Evolutionary conservation across 495 filamentous ascomycete species (phyloP).

Genomic region (Aspergillus saccharolyticus): DNA sequence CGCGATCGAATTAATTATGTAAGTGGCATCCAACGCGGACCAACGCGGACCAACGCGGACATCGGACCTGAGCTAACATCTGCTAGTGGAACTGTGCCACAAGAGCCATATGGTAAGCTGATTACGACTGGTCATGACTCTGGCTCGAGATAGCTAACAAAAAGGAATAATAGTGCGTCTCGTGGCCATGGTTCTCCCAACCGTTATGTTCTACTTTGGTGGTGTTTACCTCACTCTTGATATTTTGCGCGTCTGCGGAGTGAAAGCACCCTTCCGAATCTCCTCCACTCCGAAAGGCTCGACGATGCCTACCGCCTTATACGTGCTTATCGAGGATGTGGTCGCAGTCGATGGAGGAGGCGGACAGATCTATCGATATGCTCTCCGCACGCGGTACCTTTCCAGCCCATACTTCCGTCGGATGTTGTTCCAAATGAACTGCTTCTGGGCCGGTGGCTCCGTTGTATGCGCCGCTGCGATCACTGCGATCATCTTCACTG

Average conservation of each 20-base stretch:
- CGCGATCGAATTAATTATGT: constrained; percentile 52
- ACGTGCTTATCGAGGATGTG: constrained; percentile 75
- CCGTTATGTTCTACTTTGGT: constrained; percentile 57
- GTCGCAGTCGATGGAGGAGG: constrained; percentile 73
- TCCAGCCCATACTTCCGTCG: constrained; percentile 64
- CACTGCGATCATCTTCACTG: constrained; percentile 58
- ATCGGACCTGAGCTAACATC: constrained; percentile 21
- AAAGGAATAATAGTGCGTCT: constrained; percentile 44
- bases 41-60: no score
- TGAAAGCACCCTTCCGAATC: constrained; percentile 61
- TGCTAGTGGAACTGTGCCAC: constrained; percentile 36
- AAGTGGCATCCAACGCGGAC: constrained; percentile 25
- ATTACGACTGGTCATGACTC: background rate
- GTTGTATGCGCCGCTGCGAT: constrained; percentile 52
- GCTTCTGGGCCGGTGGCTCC: constrained; percentile 68
- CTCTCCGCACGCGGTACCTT: constrained; percentile 61
- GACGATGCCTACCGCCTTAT: constrained; percentile 62
- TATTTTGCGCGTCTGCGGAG: constrained; percentile 36
- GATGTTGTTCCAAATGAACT: constrained; percentile 67
- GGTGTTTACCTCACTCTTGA: constrained; percentile 49
- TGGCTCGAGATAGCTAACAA: constrained; percentile 23
- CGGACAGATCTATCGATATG: constrained; percentile 61
- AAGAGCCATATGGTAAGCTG: constrained; percentile 33
- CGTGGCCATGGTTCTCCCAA: constrained; percentile 56
- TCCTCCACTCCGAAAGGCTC: constrained; percentile 67